Base-by-base conservation (phyloP, 306 rosid species). In the Abrus pulchellus region DNA sequence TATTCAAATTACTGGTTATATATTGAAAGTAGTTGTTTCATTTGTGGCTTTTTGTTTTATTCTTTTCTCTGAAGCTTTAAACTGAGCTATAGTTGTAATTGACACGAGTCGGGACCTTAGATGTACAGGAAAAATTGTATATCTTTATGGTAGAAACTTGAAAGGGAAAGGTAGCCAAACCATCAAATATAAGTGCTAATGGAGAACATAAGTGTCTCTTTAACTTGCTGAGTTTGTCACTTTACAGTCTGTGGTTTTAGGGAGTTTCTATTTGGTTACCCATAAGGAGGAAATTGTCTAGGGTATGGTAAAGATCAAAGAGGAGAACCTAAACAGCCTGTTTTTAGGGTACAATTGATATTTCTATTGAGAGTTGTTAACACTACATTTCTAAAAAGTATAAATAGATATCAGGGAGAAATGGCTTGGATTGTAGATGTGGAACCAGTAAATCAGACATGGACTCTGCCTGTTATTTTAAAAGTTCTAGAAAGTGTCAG, bases 51-150 rank as follows among this genome's bases (percentile, higher is more conserved):
- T 61, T 9, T 40, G 48, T 61, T 60, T 27, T 36, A 38, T 72
- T 53, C 7, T 59, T 47, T 55, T 32, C 30, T 63, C 7, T 55
- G 85, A 56, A 71, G 50, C 83, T 76, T 33, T 64, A 48, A 64
- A 70, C 38, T 47, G 72, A 66, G 28, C 12, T 79, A 3, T 41
- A 59, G 66, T 43, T 60, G 53, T 34, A 74, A 59, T 43, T 59
- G 12, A 41, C 52, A 8, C 14, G 56, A 66, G 33, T 64, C 20
- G 3, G 43, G 67, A 40, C 20, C 57, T 55, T 50, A 29, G 45
- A n/a, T 43, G 34, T 52, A 77, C 27, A 11, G 2, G 68, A 5
- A 54, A 72, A 52, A 30, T 29, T 41, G 29, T 61, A 6, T 59
- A 11, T 36, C 11, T 44, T 49, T 60, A 5, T 43, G 43, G 50